Base-by-base conservation (phyloP, 2,329 filamentous ascomycete genomes). In the Pyrenophora graminea region DNA sequence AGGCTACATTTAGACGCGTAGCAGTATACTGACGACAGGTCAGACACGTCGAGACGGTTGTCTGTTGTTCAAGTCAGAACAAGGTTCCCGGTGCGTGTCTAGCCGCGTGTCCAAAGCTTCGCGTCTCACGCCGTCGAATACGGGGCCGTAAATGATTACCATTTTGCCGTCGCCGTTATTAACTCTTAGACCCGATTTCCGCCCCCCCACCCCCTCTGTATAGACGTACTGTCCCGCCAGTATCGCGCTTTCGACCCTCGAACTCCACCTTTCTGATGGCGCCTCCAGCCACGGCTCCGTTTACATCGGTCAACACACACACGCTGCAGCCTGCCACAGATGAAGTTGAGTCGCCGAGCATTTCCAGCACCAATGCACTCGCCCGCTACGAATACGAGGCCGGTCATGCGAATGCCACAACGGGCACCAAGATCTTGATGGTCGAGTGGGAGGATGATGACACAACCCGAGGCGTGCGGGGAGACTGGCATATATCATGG, bases 391-490 rank as follows among this genome's bases (percentile, higher is more conserved):
- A 96, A 71, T 95, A 96, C 69, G 88, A 92, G 74, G 80, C 84
- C 0, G 87, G 86, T 31, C 84, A 83, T 70, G 88, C 85, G 42
- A 90, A 90, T 64, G 54, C 54, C 45, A 61, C 59, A 36, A 88
- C 92, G 59, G 91, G 91, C 34, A 95, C 90, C 56, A 96, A 96
- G 77, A 87, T 96, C 57, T 78, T 96, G 63, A 94, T 96, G 90
- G 87, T 96, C 33, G 91, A 96, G 72, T 96, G 91, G 91, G 85
- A 90, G 69, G 84, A 87, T 45, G 81, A 82, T 59, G 76, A 80
- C 52, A 72, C 76, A 36, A 79, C 76, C 2, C 73, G 77, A 44
- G 73, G 74, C 9, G 58, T 79, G 13, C 68, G 66, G 0, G 82
- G 80, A 2, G 81, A 81, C 53, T 96, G 91, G 91, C 83, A 88